Evolutionary conservation across 1,284 basidiomycete species (phyloP).

Genomic region (Ustilago loliicola): DNA sequence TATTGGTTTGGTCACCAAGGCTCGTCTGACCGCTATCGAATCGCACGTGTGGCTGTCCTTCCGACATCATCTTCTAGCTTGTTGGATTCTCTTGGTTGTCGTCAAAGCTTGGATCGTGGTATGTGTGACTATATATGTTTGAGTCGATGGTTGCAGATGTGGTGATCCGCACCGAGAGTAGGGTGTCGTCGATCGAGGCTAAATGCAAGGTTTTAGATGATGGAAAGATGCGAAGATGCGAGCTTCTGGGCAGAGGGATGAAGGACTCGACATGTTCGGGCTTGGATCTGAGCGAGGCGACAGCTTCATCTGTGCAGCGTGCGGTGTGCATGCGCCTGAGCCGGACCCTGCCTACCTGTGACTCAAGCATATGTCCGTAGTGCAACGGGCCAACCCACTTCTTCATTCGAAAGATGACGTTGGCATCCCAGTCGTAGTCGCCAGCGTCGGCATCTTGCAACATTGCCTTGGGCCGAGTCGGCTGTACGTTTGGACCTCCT

Average conservation of each 20-base stretch:
- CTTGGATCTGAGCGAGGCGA: not conserved
- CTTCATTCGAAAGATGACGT: not conserved
- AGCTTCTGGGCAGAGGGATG: not conserved
- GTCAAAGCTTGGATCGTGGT: not conserved
- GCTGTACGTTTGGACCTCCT: slow-evolving; percentile 1
- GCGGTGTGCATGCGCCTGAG: not conserved
- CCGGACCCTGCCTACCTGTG: not conserved
- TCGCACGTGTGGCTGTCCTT: slow-evolving; percentile 4
- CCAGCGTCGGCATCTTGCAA: slow-evolving; percentile 1
- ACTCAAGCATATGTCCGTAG: not conserved
- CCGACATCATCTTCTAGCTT: not conserved
- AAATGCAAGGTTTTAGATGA: not conserved
- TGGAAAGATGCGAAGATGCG: not conserved
- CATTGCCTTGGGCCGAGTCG: not conserved
- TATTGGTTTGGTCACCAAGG: not conserved
- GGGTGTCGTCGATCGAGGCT: not conserved
- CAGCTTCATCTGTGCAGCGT: not conserved
- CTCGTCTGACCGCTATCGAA: slow-evolving; percentile 5
- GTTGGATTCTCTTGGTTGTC: not conserved
- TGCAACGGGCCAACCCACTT: not conserved
- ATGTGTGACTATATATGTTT: not conserved
- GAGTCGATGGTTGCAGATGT: not conserved
- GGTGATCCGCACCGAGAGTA: not conserved
- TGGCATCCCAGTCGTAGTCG: not conserved
- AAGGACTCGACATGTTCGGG: not conserved